phyloP scores from a whole-genome alignment of 2,329 filamentous ascomycete genomes.

The Fusarium albidum region DNA sequence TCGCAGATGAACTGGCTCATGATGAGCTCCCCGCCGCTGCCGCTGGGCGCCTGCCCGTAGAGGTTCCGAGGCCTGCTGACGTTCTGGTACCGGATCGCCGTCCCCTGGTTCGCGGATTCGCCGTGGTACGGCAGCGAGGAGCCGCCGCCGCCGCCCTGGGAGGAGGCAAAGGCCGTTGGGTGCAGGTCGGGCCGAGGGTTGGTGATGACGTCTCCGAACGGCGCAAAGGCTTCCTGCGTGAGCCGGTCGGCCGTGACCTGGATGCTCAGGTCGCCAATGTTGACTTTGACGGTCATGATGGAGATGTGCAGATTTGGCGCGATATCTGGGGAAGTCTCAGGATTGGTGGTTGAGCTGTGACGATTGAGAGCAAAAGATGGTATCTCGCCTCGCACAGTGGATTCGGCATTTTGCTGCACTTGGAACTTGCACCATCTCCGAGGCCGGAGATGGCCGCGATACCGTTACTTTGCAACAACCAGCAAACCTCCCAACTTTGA shows the following conservation, averaged over 20 bases:
- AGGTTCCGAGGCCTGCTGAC: slow-evolving; percentile 77
- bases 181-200: slow-evolving; percentile 71
- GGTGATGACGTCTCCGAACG: slow-evolving; percentile 84
- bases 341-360: not conserved
- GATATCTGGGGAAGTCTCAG: not conserved
- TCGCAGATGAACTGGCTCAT: slow-evolving; percentile 92
- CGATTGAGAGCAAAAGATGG: not conserved
- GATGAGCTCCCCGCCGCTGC: slow-evolving; percentile 61
- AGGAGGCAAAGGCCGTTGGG: slow-evolving; percentile 57
- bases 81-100: slow-evolving; percentile 84
- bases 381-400: no score
- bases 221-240: slow-evolving; percentile 72
- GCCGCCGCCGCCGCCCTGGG: slow-evolving; percentile 47
- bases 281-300: slow-evolving; percentile 40
- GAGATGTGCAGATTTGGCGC: not conserved
- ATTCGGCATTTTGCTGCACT: not conserved
- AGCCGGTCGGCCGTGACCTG: slow-evolving; percentile 70
- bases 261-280: slow-evolving; percentile 36
- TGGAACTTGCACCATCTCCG: slow-evolving; percentile 43
- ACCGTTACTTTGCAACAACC: slow-evolving; percentile 20
- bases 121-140: slow-evolving; percentile 55
- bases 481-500: slow-evolving; percentile 34
- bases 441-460: slow-evolving; percentile 62
- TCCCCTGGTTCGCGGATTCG: slow-evolving; percentile 81
- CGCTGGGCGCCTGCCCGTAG: slow-evolving; percentile 72